Base-by-base conservation (phyloP, 345 rosid species). In the Gossypium turneri region DNA sequence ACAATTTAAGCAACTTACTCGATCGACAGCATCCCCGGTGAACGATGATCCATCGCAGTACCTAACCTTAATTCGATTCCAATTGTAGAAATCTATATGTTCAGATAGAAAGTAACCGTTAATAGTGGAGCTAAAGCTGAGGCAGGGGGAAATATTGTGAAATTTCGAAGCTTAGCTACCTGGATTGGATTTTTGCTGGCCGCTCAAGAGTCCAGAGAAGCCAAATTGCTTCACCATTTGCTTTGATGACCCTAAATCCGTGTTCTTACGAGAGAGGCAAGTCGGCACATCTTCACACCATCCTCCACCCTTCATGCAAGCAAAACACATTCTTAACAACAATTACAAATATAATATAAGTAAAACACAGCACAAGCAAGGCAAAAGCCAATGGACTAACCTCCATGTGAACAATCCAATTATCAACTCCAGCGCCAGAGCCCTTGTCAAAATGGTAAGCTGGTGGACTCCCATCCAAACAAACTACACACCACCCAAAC, bases 11-110 rank as follows among this genome's bases (percentile, higher is more conserved):
- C 8, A 64, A 70, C 89, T 85, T 83, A 92, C 97, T 72, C 92
- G 93, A 84, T 94, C 61, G 9, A 92, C 97, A 19, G 84, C 84
- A 76, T 94, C 92, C 2, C 98, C 98, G 0, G 98, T 91, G 76
- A 88, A 94, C 0, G 98, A 94, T 67, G 98, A 81, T 11, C 97
- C 98, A 73, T 94, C 98, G 57, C 98, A 94, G 77, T 94, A 94
- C 68, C 98, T 85, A 52, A 94, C 87, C 90, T 90, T 92, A 72
- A 94, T 86, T 76, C 91, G 81, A 70, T 94, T 94, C 98, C 98
- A 94, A 29, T 90, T 88, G 84, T 86, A 84, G 74, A 91, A 91
- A 80, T 90, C 98, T 94, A 52, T 63, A 80, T 7, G 51, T 53
- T 48, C 52, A 52, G 25, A 12, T 8, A 20, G 41, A 58, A 27